A percentile compares a stretch with the other conserved stretches of the same genome.
These are phyloP conservation scores for Colletotrichum nymphaeae DNA, from an alignment of 2,329 filamentous ascomycete genomes.

Conservation along the genomic window DNA sequence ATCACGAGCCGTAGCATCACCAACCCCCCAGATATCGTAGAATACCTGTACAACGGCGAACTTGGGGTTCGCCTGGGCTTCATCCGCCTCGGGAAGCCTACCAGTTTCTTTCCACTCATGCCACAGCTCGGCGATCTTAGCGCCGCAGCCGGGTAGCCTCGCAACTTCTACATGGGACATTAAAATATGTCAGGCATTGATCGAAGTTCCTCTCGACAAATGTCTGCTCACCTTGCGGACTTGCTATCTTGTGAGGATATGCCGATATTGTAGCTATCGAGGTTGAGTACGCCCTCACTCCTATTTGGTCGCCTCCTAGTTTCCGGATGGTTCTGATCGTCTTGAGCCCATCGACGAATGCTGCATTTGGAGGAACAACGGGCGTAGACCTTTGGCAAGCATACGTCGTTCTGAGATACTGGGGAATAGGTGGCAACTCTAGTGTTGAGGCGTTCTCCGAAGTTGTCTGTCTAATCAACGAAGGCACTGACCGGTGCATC, in stretches of 20 bases:
- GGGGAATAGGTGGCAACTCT: constrained; percentile 73
- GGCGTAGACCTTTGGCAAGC: constrained; percentile 85
- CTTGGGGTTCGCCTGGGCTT: constrained; percentile 72
- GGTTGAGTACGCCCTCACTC: constrained; percentile 87
- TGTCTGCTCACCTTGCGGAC: constrained; percentile 52
- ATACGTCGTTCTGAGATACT: constrained; percentile 62
- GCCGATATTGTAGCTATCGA: constrained; percentile 86
- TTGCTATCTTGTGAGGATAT: constrained; percentile 71
- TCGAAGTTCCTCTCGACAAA: neutral
- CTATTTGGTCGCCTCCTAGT: constrained; percentile 80
- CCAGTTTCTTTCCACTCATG: constrained; percentile 76
- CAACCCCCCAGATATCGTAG: constrained; percentile 93
- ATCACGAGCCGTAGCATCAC: constrained; percentile 80
- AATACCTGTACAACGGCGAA: constrained; percentile 76
- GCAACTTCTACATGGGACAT: constrained; percentile 53
- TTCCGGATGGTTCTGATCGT: constrained; percentile 79
- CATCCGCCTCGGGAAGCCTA: constrained; percentile 70
- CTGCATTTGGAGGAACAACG: constrained; percentile 75
- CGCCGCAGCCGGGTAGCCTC: constrained; percentile 81
- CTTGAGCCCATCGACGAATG: constrained; percentile 79
- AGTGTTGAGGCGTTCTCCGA: constrained; percentile 76
- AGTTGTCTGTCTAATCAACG: constrained; percentile 76
- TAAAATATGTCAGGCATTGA: neutral
- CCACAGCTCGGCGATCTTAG: constrained; percentile 82
- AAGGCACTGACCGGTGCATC: constrained; percentile 36